phyloP scores from a whole-genome alignment of 2,329 filamentous ascomycete species.

The Pseudogymnoascus sp. region DNA sequence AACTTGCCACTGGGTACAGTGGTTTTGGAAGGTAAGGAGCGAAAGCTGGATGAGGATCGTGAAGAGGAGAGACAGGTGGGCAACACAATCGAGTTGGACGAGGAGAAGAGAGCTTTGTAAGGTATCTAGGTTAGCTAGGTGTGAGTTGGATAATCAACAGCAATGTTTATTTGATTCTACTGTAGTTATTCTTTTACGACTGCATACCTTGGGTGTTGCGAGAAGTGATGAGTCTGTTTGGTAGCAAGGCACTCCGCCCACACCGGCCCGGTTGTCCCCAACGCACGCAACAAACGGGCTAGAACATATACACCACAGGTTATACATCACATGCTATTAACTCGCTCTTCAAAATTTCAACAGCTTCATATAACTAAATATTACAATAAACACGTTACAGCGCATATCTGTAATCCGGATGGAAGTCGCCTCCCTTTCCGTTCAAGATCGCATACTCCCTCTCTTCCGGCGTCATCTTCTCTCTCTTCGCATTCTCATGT shows the following conservation, averaged over 20 bases:
- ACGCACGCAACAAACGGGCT: neutral
- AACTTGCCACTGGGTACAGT: constrained; percentile 12
- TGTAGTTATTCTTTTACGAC: too few species aligned
- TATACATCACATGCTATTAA: neutral
- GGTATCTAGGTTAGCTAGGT: neutral
- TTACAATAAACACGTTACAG: constrained; percentile 14
- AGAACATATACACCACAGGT: neutral
- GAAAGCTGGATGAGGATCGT: neutral
- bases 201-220: too few species aligned
- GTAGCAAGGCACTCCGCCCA: neutral
- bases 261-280: neutral
- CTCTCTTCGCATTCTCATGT: constrained; percentile 18
- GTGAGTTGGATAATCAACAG: too few species aligned
- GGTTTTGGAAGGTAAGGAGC: constrained; percentile 15
- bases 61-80: neutral
- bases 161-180: too few species aligned
- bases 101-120: neutral
- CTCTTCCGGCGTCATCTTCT: constrained; percentile 19
- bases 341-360: neutral
- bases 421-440: constrained; percentile 22
- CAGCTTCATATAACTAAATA: neutral
- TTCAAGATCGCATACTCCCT: constrained; percentile 18
- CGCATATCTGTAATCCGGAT: constrained; percentile 20
- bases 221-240: too few species aligned
- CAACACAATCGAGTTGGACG: neutral